Base-by-base conservation (phyloP, 371 early-diverging fungal genomes). In the Mycotypha africana region DNA sequence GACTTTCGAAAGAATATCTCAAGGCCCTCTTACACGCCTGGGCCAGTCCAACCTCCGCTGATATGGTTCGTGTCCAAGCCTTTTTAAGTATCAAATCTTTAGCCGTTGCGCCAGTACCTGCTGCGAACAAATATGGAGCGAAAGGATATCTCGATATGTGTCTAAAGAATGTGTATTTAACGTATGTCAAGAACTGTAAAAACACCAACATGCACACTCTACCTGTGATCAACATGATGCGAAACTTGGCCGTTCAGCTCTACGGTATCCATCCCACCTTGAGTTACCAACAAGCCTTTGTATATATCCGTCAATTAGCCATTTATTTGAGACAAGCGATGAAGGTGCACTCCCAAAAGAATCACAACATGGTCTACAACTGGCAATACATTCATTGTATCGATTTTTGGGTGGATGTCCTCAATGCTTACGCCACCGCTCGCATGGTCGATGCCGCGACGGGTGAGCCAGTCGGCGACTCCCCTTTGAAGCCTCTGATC, bases 321-420 rank as follows among this genome's bases (percentile, higher is more conserved):
- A 86, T 92, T 48, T 82, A 85, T 50, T 70, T 97, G 44, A 82
- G 97, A 51, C 81, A 78, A 52, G 89, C 93, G 7, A 87, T 92
- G 65, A 79, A 83, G 49, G 73, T 73, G 15, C 85, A 85, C 44
- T 85, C 85, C 38, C 84, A 85, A 74, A 92, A 92, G 52, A 79
- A 89, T 8, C 89, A 82, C 78, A 82, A 82, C 44, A 56, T 79
- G 5, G 89, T 95, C 19, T 94, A 95, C 78, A 91, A 92, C 72
- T 95, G 95, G 95, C 94, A 92, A 72, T 95, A 82, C 59, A 62
- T 95, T 30, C 91, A 92, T 65, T 86, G 89, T 46, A 70, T 96
- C 46, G 81, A 84, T 53, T 83, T 93, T 45, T 95, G 95, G 95
- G 56, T 89, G 16, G 82, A 87, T 42, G 86, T 93, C 1, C 56